These are phyloP conservation scores for Leishmania martiniquensis DNA, from an alignment of 208 protist species.

Conservation along the genomic window DNA sequence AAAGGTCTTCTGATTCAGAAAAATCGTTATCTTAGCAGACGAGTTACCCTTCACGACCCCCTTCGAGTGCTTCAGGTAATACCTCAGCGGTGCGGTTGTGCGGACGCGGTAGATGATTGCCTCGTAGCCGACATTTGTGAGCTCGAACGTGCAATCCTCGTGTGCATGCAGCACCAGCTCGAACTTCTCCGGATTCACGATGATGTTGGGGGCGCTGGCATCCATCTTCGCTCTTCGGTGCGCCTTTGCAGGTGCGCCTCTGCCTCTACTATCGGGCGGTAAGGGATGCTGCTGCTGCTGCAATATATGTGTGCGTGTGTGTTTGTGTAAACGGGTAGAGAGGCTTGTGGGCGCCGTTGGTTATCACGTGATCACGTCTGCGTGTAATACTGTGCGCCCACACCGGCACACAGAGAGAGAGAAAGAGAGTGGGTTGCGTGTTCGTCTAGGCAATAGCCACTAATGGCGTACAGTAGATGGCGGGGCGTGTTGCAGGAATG, in stretches of 20 bases:
- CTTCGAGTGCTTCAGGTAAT: slow-evolving; percentile 79
- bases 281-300: background rate
- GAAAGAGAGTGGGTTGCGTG: background rate
- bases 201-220: slow-evolving; percentile 39
- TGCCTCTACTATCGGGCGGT: too few relatives aligned
- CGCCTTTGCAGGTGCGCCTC: too few relatives aligned
- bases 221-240: slow-evolving; percentile 31
- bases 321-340: background rate
- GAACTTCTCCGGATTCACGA: slow-evolving; percentile 62
- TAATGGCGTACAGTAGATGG: background rate
- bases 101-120: slow-evolving; percentile 74
- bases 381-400: background rate
- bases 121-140: slow-evolving; percentile 82
- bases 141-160: slow-evolving; percentile 69
- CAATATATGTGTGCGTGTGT: background rate
- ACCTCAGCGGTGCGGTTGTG: slow-evolving; percentile 70
- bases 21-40: slow-evolving; percentile 56
- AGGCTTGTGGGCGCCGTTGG: background rate
- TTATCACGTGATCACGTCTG: background rate
- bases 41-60: slow-evolving; percentile 73
- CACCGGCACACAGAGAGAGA: background rate
- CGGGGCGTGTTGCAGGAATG: background rate
- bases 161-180: slow-evolving; percentile 55
- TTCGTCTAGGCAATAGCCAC: background rate
- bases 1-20: slow-evolving; percentile 54